Base-by-base conservation (phyloP, 345 rosid genomes). In the Lepidium sativum region DNA sequence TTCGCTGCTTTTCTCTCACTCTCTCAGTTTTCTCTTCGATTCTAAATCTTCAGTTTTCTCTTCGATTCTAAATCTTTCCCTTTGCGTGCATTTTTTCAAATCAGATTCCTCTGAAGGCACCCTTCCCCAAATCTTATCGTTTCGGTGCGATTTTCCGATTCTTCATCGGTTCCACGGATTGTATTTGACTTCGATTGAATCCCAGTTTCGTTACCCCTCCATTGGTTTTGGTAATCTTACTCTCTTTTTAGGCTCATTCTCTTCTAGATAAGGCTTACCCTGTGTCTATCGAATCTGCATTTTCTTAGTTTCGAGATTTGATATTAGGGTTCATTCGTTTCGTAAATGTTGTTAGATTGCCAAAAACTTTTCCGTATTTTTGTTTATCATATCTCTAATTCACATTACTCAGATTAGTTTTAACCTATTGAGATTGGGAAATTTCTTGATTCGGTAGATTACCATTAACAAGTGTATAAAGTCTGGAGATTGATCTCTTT, bases 241-340 rank as follows among this genome's bases (percentile, higher is more conserved):
- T 18, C 49, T 14, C 33, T 59, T 0, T 20, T 51, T 15, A 40
- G 21, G 50, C 35, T 70, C 65, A 38, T 68, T 41, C 27, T 3
- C 2, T 8, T 27, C 25, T 9, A 44, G 27, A 25, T 44, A 18
- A 18, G 37, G 32, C 60, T 1, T 54, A 27, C 11, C 25, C 2
- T 31, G 15, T 34, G 0, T 47, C 40, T 25, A 53, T 53, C 63
- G 50, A 73, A 73, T 66, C 77, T 59, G 58, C 72, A 66, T 59
- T 61, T 65, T 17, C 16, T 58, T 34, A 12, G 20, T 40, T 54
- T 21, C 25, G 8, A 8, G 29, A 17, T 53, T 31, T 55, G 48
- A 33, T 34, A 40, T 59, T 72, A 51, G 67, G 71, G 71, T 71
- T 52, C n/a, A n/a, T n/a, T n/a, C n/a, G n/a, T n/a, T n/a, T n/a